Evolutionary conservation across 768 basidiomycete species (phyloP).

Genomic region (Kondoa malvinella): DNA sequence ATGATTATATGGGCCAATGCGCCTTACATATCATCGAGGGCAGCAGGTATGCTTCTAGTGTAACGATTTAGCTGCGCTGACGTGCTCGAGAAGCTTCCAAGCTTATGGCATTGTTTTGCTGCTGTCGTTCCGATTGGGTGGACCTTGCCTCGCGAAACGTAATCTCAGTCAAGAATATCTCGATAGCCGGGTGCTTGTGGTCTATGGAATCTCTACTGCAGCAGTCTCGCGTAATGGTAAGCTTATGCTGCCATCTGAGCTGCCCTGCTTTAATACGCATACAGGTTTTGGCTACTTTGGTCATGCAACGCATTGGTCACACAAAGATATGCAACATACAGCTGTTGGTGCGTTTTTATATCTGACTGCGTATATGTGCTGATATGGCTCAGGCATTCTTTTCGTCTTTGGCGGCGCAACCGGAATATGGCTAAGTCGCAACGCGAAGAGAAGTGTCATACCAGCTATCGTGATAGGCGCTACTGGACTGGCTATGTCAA

Average conservation of each 20-base stretch:
- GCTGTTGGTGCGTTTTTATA: not conserved
- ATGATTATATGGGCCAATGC: not conserved
- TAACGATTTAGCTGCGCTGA: not conserved
- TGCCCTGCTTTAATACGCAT: not conserved
- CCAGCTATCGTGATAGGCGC: not conserved
- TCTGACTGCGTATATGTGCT: too few species aligned
- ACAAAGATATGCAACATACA: not conserved
- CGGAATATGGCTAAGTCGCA: not conserved
- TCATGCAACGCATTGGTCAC: not conserved
- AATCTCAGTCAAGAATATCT: slow-evolving; percentile 6
- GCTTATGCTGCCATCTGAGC: not conserved
- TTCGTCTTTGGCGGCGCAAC: not conserved
- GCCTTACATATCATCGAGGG: not conserved
- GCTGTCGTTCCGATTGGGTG: not conserved
- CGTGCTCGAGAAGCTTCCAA: not conserved
- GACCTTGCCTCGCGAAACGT: not conserved
- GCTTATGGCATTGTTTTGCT: slow-evolving; percentile 1
- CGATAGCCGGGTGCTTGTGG: not conserved
- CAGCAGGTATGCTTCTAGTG: not conserved
- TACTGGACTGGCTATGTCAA: not conserved
- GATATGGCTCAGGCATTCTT: too few species aligned
- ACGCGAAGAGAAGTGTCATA: not conserved
- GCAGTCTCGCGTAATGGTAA: not conserved
- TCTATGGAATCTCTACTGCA: not conserved
- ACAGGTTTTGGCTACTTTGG: not conserved